phyloP scores from a whole-genome alignment of 2,329 filamentous ascomycete genomes.

The Plectosphaerella cucumerina region DNA sequence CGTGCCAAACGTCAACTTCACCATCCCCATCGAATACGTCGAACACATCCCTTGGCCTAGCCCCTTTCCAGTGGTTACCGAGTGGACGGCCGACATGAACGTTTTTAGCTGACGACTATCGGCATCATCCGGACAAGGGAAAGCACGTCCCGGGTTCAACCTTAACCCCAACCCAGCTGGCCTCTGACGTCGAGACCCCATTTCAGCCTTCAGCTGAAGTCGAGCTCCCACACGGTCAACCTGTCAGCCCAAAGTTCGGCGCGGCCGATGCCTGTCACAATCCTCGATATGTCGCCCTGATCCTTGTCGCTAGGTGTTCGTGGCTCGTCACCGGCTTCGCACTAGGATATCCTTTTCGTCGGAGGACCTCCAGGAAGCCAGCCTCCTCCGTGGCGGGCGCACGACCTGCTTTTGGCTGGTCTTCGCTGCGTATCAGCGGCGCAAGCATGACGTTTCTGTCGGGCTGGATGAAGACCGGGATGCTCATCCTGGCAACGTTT shows the following conservation, averaged over 20 bases:
- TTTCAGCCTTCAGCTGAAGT: neutral
- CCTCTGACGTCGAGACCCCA: neutral
- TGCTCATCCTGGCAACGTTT: slow-evolving; percentile 11
- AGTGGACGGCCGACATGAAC: neutral
- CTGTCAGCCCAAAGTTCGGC: too few species aligned
- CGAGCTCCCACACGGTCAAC: too few species aligned
- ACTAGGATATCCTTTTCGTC: slow-evolving; percentile 8
- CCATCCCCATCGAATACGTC: slow-evolving; percentile 3
- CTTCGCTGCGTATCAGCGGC: slow-evolving; percentile 1
- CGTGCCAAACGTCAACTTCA: slow-evolving; percentile 1
- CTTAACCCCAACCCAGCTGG: neutral
- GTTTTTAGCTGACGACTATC: neutral
- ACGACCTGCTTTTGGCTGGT: too few species aligned
- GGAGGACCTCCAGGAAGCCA: slow-evolving; percentile 8
- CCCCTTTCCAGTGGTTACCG: neutral
- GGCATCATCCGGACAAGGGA: neutral
- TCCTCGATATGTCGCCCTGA: slow-evolving; percentile 8
- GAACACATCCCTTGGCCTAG: slow-evolving; percentile 2
- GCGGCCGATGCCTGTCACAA: too few species aligned
- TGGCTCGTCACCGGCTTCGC: slow-evolving; percentile 9
- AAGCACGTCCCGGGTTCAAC: neutral
- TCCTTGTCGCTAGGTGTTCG: slow-evolving; percentile 9
- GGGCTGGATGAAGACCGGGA: slow-evolving; percentile 12
- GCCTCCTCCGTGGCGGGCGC: too few species aligned
- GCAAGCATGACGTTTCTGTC: slow-evolving; percentile 10